These are phyloP conservation scores for Apiotrichum mycotoxinovorans DNA, from an alignment of 1,284 basidiomycete genomes.

Conservation along the genomic window DNA sequence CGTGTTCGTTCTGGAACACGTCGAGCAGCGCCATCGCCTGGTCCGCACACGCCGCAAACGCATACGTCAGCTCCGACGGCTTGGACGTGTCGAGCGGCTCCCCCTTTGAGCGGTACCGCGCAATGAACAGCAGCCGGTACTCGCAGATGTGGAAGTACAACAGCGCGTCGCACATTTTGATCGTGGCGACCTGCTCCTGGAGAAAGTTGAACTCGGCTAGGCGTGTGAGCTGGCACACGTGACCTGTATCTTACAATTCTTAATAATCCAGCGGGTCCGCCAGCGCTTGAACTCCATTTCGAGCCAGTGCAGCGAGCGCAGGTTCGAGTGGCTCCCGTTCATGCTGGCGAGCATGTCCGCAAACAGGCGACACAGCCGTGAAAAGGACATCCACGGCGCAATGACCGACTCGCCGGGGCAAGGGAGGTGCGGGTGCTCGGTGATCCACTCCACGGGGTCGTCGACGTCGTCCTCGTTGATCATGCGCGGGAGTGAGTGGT, in stretches of 20 bases:
- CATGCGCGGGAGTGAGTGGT: constrained; percentile 31
- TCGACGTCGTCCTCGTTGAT: constrained; percentile 26
- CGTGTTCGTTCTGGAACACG: constrained; percentile 27
- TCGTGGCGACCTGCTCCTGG: constrained; percentile 21
- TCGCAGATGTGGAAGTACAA: constrained; percentile 32
- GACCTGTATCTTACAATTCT: constrained; percentile 18
- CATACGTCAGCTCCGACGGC: constrained; percentile 17
- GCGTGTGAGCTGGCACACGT: background rate
- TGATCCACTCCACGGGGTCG: constrained; percentile 30
- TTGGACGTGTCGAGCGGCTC: constrained; percentile 19
- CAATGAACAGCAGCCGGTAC: constrained; percentile 26
- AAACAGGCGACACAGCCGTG: constrained; percentile 28
- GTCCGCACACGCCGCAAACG: constrained; percentile 24
- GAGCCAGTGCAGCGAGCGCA: constrained; percentile 28
- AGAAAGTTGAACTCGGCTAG: constrained; percentile 21
- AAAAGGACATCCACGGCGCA: constrained; percentile 30
- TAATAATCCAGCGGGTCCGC: constrained; percentile 29
- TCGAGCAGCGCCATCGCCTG: constrained; percentile 22
- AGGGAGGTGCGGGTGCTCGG: constrained; percentile 32
- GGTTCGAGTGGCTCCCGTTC: constrained; percentile 26
- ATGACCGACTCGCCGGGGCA: constrained; percentile 35
- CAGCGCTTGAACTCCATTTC: constrained; percentile 31
- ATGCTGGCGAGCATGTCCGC: constrained; percentile 28
- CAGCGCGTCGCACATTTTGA: constrained; percentile 22
- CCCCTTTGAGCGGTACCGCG: constrained; percentile 17